These are phyloP conservation scores for Isabelozyma gotoi DNA, from an alignment of 805 yeast genomes.

Conservation along the genomic window DNA sequence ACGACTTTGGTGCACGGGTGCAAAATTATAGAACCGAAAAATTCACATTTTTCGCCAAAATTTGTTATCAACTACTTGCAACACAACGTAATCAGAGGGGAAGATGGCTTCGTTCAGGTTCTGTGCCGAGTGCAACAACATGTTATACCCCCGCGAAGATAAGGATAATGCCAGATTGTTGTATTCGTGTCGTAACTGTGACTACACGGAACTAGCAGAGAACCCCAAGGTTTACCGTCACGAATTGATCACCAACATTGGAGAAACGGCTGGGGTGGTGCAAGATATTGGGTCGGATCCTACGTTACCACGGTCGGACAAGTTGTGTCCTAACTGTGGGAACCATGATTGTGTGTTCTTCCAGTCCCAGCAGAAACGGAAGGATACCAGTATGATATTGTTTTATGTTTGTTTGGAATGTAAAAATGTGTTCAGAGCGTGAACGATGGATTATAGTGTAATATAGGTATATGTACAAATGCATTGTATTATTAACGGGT, in stretches of 20 bases:
- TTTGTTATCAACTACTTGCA: not conserved
- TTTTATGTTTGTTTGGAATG: constrained; percentile 91
- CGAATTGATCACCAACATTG: constrained; percentile 87
- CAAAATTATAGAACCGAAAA: constrained; percentile 1
- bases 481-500: not conserved
- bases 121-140: constrained; percentile 96
- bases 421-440: constrained; percentile 63
- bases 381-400: constrained; percentile 92
- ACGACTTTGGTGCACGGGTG: not conserved
- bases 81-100: no score
- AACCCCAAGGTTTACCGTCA: constrained; percentile 87
- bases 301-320: constrained; percentile 94
- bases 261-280: constrained; percentile 95
- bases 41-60: constrained; percentile 1
- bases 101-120: constrained; percentile 89
- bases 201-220: constrained; percentile 88
- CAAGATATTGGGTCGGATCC: constrained; percentile 96
- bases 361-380: constrained; percentile 93
- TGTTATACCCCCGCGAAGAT: constrained; percentile 97
- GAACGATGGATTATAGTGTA: not conserved
- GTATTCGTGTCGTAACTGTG: constrained; percentile 93
- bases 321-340: constrained; percentile 88
- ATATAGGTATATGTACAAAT: not conserved
- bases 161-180: constrained; percentile 71
- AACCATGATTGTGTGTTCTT: constrained; percentile 92